Evolutionary conservation across 176 grass and related monocot genomes (phyloP).

Genomic region (Melocanna baccifera): DNA sequence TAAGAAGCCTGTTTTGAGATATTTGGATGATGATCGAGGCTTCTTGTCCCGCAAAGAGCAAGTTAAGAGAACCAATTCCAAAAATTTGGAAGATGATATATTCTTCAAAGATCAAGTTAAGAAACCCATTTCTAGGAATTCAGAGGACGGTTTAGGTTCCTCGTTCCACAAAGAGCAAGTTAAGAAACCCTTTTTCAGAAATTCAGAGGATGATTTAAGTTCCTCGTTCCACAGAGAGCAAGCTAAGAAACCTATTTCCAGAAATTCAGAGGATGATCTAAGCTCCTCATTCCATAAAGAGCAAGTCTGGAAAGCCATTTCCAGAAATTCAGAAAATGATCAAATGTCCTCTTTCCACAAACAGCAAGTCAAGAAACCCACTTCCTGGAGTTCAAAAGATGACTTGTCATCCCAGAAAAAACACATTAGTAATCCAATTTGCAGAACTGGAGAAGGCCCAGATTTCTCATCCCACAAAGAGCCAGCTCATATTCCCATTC

Average conservation of each 20-base stretch:
- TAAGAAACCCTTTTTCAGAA: slow-evolving; percentile 41
- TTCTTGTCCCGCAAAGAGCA: slow-evolving; percentile 40
- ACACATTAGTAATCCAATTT: slow-evolving; percentile 31
- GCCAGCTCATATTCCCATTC: slow-evolving; percentile 3
- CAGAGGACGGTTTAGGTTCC: slow-evolving; percentile 30
- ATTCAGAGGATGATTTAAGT: slow-evolving; percentile 43
- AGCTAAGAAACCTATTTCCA: slow-evolving; percentile 29
- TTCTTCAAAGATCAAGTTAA: slow-evolving; percentile 33
- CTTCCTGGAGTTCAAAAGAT: slow-evolving; percentile 26
- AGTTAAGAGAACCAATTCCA: slow-evolving; percentile 34
- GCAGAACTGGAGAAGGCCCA: slow-evolving; percentile 28
- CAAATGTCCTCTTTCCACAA: slow-evolving; percentile 17
- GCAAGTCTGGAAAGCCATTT: slow-evolving; percentile 18
- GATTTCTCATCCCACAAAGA: slow-evolving; percentile 27
- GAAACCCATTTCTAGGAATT: slow-evolving; percentile 36
- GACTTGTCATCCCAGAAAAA: slow-evolving; percentile 24
- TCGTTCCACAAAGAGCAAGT: slow-evolving; percentile 35
- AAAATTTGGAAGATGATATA: slow-evolving; percentile 18
- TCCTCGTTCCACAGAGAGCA: slow-evolving; percentile 39
- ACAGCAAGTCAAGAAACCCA: slow-evolving; percentile 38
- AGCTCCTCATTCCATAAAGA: slow-evolving; percentile 33
- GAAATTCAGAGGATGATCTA: slow-evolving; percentile 35
- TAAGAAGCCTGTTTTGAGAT: slow-evolving; percentile 48
- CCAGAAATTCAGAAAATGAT: slow-evolving; percentile 37
- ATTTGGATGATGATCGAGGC: slow-evolving; percentile 44